Percentiles rank a stretch among this genome's conserved stretches.
phyloP scores from a whole-genome alignment of 768 basidiomycete species.

The Xerocomus potaroensis region DNA sequence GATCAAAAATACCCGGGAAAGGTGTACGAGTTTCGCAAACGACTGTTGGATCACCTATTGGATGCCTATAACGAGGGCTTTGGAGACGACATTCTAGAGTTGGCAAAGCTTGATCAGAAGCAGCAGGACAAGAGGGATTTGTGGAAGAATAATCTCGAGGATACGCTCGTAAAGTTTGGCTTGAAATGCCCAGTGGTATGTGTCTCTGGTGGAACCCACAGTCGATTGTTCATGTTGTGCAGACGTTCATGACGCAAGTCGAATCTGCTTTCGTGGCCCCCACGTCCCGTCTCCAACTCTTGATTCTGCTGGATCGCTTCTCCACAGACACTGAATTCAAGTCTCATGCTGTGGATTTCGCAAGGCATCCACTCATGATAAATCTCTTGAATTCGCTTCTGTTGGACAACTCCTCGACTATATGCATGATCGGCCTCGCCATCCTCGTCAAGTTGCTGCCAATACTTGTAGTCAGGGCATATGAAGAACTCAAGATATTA shows the following conservation, averaged over 20 bases:
- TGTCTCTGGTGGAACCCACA: constrained; percentile 14
- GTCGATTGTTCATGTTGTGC: constrained; percentile 3
- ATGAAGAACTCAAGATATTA: constrained; percentile 48
- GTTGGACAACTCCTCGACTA: constrained; percentile 71
- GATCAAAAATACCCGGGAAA: constrained; percentile 44
- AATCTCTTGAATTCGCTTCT: constrained; percentile 64
- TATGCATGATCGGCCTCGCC: constrained; percentile 59
- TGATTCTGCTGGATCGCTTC: constrained; percentile 61
- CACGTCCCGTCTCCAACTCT: constrained; percentile 62
- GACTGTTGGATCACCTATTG: constrained; percentile 67
- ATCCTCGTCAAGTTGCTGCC: constrained; percentile 72
- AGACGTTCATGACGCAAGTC: constrained; percentile 72
- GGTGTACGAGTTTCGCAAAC: constrained; percentile 61
- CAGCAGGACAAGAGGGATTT: constrained; percentile 54
- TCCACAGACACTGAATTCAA: constrained; percentile 53
- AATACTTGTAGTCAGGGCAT: constrained; percentile 62
- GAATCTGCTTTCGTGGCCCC: constrained; percentile 58
- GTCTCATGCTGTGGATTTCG: constrained; percentile 45
- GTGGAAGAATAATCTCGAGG: constrained; percentile 81
- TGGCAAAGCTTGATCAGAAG: constrained; percentile 60
- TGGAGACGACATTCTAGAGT: constrained; percentile 68
- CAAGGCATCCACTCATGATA: constrained; percentile 58
- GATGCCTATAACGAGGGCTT: constrained; percentile 76
- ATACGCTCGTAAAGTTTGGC: constrained; percentile 64
- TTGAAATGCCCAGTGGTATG: constrained; percentile 61